A percentile compares a stretch with the other conserved stretches of the same genome.
These are phyloP conservation scores for Debaryomyces sp. DNA, from an alignment of 1,139 yeast species.

Conservation along the genomic window DNA sequence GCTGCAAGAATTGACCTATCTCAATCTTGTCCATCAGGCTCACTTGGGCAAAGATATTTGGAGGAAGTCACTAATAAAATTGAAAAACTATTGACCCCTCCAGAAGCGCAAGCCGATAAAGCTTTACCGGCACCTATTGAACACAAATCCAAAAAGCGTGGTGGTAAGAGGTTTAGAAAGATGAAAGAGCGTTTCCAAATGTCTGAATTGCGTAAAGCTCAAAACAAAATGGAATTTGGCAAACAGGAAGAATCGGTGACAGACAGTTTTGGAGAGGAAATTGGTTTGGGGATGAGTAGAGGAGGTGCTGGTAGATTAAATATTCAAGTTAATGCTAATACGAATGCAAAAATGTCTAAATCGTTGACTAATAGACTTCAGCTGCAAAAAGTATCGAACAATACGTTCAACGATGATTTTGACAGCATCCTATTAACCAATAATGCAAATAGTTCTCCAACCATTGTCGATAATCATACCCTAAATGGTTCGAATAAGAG, in stretches of 20 bases:
- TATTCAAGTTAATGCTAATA: slow-evolving; percentile 41
- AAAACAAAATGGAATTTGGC: slow-evolving; percentile 84
- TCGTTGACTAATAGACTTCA: slow-evolving; percentile 50
- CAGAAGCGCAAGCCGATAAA: slow-evolving; percentile 65
- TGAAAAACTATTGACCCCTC: slow-evolving; percentile 77
- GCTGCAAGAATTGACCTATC: slow-evolving; percentile 82
- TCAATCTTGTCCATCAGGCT: slow-evolving; percentile 50
- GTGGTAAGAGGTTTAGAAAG: slow-evolving; percentile 80
- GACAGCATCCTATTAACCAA: slow-evolving; percentile 18
- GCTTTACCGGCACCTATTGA: slow-evolving; percentile 88
- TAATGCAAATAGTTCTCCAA: not conserved
- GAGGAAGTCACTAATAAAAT: slow-evolving; percentile 64
- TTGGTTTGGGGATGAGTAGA: slow-evolving; percentile 78
- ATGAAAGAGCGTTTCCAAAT: slow-evolving; percentile 78
- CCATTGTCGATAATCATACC: not conserved
- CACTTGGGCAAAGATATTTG: slow-evolving; percentile 59
- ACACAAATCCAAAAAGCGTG: slow-evolving; percentile 77
- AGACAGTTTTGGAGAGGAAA: slow-evolving; percentile 76
- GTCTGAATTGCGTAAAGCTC: slow-evolving; percentile 82
- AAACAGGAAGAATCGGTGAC: slow-evolving; percentile 63
- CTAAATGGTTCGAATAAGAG: slow-evolving; percentile 10
- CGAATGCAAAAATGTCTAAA: slow-evolving; percentile 57
- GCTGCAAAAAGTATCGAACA: slow-evolving; percentile 14
- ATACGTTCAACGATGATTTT: slow-evolving; percentile 20
- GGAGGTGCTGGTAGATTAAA: slow-evolving; percentile 31